Base-by-base conservation (phyloP, 1,139 yeast species). In the Pichiaceae sp. region DNA sequence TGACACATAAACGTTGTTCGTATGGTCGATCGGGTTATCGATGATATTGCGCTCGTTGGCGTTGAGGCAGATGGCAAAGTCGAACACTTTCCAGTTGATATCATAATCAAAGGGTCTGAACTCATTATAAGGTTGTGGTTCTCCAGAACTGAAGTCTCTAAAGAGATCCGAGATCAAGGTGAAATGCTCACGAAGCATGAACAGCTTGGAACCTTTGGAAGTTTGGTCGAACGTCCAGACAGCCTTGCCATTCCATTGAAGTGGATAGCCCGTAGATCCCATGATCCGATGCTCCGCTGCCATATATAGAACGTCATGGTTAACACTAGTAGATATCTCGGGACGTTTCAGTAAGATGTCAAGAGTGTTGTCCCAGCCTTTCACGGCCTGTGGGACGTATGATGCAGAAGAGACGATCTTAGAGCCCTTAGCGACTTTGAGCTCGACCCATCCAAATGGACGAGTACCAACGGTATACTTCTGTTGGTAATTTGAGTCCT, bases 391-490 rank as follows among this genome's bases (percentile, higher is more conserved):
- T 0, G 89, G 73, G 4, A 74, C 57, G 46, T 75, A 68, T 0
- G 84, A 74, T 1, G 72, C 60, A 26, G 63, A 66, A 29, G 66
- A 58, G 3, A 67, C 55, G 1, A 79, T 52, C 1, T 66, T 65
- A 0, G 93, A 73, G 0, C 69, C 73, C 21, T 68, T 66, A 1
- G 68, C 68, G 36, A 80, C 61, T 42, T 78, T 79, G 17, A 87
- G 43, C 51, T 89, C 96, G 4, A 91, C 46, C 98, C 98, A 91
- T 0, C 96, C 97, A 63, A 82, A 91, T 0, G 95, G 82, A 28
- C 86, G 59, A 2, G 39, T 28, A 3, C 40, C 42, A 2, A 39
- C 34, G 2, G 37, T 8, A 37, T 29, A 24, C n/a, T 29, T 15
- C n/a, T 43, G 40, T 15, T 35, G 33, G 34, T 39, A 48, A 11